These are phyloP conservation scores for Diaporthe velutina DNA, from an alignment of 2,329 filamentous ascomycete species.

Conservation along the genomic window DNA sequence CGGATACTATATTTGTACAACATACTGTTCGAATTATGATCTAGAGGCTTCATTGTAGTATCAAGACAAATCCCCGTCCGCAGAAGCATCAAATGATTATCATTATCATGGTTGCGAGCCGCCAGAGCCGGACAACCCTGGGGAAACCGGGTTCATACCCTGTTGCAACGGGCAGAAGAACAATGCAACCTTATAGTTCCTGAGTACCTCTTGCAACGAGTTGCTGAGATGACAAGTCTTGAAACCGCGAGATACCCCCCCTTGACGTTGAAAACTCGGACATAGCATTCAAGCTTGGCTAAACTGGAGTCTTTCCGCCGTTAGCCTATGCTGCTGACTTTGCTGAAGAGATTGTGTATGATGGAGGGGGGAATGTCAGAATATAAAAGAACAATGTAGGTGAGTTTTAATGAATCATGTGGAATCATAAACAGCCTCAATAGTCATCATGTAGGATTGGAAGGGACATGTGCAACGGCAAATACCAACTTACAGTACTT, in stretches of 20 bases:
- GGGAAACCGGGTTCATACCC: too few relatives aligned
- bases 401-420: constrained; percentile 39
- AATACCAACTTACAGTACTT: neutral
- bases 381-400: constrained; percentile 39
- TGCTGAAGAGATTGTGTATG: neutral
- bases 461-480: neutral
- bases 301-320: neutral
- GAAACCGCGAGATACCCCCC: neutral
- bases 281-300: neutral
- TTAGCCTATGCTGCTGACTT: neutral
- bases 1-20: neutral
- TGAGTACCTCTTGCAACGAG: too few relatives aligned
- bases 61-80: too few relatives aligned
- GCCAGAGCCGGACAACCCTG: too few relatives aligned
- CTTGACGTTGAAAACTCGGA: neutral
- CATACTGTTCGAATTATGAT: neutral
- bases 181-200: too few relatives aligned
- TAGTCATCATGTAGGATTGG: constrained; percentile 30
- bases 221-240: neutral
- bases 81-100: too few relatives aligned
- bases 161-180: too few relatives aligned
- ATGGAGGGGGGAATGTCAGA: neutral
- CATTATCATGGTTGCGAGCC: too few relatives aligned
- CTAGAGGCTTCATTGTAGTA: neutral
- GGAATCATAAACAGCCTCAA: constrained; percentile 39